Evolutionary conservation across 352 stramenopile species (phyloP).

Genomic region (Globisporangium alternatum): DNA sequence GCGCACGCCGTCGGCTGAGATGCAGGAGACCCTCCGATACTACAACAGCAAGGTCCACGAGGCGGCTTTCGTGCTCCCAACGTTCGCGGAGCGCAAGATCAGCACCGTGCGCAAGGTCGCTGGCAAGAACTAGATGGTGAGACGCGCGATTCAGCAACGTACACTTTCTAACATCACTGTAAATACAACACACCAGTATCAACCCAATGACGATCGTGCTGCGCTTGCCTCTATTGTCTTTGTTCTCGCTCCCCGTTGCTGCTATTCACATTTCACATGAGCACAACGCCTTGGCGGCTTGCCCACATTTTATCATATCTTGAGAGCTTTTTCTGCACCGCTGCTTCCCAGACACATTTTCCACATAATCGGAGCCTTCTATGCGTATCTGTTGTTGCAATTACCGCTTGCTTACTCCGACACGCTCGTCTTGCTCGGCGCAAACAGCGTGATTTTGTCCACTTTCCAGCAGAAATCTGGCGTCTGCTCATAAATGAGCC

Average conservation of each 20-base stretch:
- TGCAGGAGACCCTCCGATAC: slow-evolving; percentile 88
- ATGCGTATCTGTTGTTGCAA: not conserved
- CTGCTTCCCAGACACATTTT: not conserved
- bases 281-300: not conserved
- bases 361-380: too few species aligned
- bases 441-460: slow-evolving; percentile 81
- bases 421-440: slow-evolving; percentile 24
- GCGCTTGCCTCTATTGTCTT: not conserved
- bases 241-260: not conserved
- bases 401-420: slow-evolving; percentile 10
- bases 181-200: slow-evolving; percentile 6
- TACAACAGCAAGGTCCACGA: slow-evolving; percentile 94
- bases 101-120: slow-evolving; percentile 60
- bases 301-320: not conserved
- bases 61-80: slow-evolving; percentile 96
- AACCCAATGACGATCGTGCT: too few species aligned
- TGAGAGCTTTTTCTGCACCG: not conserved
- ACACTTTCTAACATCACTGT: slow-evolving; percentile 11
- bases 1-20: slow-evolving; percentile 48
- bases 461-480: slow-evolving; percentile 77
- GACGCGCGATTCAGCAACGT: not conserved
- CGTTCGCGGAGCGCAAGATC: slow-evolving; percentile 91
- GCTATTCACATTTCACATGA: not conserved
- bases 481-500: slow-evolving; percentile 66
- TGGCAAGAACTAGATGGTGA: slow-evolving; percentile 10